Evolutionary conservation across 208 protist genomes (phyloP).

Genomic region (Angomonas deanei): DNA sequence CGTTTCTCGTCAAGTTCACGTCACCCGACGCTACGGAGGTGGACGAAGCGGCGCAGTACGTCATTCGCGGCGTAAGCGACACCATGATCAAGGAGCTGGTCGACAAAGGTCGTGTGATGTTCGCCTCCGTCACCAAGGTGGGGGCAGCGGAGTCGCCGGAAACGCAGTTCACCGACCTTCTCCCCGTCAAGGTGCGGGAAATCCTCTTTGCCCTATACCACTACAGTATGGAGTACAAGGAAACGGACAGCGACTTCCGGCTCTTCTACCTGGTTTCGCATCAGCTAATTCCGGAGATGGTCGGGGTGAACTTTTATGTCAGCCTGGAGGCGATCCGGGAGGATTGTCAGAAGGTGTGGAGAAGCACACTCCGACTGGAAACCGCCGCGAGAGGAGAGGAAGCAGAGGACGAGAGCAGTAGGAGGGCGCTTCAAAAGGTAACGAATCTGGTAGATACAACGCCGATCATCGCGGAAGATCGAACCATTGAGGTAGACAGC

Average conservation of each 20-base stretch:
- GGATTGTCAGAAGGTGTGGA: conserved; percentile 6
- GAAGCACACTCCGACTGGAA: background rate
- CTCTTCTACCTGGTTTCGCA: conserved; percentile 84
- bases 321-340: conserved; percentile 57
- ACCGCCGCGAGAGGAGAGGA: background rate
- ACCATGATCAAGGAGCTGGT: conserved; percentile 15
- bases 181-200: conserved; percentile 40
- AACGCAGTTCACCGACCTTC: background rate
- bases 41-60: background rate
- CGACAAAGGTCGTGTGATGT: conserved; percentile 46
- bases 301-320: conserved; percentile 82
- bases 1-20: conserved; percentile 28
- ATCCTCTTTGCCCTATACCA: conserved; percentile 72
- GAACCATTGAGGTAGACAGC: conserved; percentile 63
- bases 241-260: conserved; percentile 69
- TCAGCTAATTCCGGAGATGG: conserved; percentile 78
- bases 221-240: conserved; percentile 80
- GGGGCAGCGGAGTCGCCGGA: background rate
- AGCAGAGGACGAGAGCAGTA: background rate
- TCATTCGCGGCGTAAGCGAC: background rate
- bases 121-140: conserved; percentile 31
- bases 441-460: conserved; percentile 51
- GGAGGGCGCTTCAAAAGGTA: conserved; percentile 22
- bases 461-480: conserved; percentile 53
- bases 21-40: background rate